Conservation (phyloP, 768 basidiomycete genomes). For the Collybia sordida region DNA sequence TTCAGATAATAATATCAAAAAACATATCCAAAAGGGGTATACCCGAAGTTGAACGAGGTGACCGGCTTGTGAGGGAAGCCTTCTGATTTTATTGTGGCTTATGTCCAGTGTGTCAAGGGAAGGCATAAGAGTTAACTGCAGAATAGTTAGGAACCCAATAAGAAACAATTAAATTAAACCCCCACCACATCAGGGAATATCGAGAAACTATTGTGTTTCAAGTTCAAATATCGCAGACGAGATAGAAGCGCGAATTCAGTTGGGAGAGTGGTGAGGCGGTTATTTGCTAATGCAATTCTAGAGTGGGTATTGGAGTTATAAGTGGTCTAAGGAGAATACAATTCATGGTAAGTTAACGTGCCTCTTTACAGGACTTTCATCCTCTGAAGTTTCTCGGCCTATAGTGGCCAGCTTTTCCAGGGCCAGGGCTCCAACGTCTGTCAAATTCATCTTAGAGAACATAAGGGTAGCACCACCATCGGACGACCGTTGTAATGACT, state of each 20-base stretch:
- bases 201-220: conserved; percentile 81
- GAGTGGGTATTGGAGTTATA: background rate
- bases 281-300: conserved; percentile 87
- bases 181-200: conserved; percentile 86
- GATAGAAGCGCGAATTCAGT: conserved; percentile 71
- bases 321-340: background rate
- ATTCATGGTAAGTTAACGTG: conserved; percentile 24
- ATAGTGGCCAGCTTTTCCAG: conserved; percentile 73
- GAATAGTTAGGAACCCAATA: conserved; percentile 6
- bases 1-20: conserved; percentile 1
- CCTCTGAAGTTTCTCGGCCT: conserved; percentile 46
- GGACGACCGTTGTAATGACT: conserved; percentile 63
- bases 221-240: conserved; percentile 80
- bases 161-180: conserved; percentile 17
- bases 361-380: conserved; percentile 61
- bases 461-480: conserved; percentile 86
- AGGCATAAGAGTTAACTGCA: conserved; percentile 78
- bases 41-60: conserved; percentile 76
- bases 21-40: conserved; percentile 17
- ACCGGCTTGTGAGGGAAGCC: conserved; percentile 78
- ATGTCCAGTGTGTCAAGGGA: conserved; percentile 94
- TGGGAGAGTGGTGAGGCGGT: conserved; percentile 78
- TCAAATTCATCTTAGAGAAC: conserved; percentile 75
- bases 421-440: conserved; percentile 73
- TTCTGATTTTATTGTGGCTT: conserved; percentile 86